These are phyloP conservation scores for Microbotryum intermedium DNA, from an alignment of 1,284 basidiomycete genomes.

Conservation along the genomic window DNA sequence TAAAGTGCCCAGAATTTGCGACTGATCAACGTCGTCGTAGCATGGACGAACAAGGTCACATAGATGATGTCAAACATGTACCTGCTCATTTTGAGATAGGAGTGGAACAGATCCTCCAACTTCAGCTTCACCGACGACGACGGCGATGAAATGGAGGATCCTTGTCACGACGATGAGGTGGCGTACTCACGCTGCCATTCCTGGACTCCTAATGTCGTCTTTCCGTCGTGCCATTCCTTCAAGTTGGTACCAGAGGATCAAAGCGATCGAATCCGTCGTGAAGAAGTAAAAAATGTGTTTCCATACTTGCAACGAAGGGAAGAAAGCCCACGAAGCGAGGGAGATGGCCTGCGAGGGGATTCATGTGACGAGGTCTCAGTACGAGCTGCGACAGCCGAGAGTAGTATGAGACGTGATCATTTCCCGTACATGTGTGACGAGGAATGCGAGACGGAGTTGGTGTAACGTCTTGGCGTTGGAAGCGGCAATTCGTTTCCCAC, in stretches of 20 bases:
- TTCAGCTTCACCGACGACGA: not conserved
- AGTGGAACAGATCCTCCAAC: not conserved
- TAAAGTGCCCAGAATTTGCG: conserved; percentile 37
- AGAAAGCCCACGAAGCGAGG: conserved; percentile 17
- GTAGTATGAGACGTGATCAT: not conserved
- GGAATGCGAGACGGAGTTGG: conserved; percentile 13
- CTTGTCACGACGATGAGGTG: not conserved
- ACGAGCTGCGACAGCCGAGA: too few relatives aligned
- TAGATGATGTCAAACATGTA: conserved; percentile 42
- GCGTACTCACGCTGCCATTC: conserved; percentile 36
- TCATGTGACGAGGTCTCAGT: not conserved
- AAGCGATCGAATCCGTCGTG: conserved; percentile 35
- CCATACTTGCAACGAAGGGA: conserved; percentile 16
- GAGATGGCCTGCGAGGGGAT: conserved; percentile 15
- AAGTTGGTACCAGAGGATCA: conserved; percentile 33
- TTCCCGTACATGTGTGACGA: conserved; percentile 8
- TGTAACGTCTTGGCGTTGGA: conserved; percentile 16
- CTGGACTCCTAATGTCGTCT: conserved; percentile 35
- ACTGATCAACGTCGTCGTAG: conserved; percentile 34
- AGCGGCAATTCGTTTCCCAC: conserved; percentile 17
- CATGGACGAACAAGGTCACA: conserved; percentile 40
- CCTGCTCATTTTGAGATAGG: conserved; percentile 16
- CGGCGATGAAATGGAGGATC: not conserved
- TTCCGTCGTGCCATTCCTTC: conserved; percentile 36
- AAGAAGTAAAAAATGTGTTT: conserved; percentile 20